Evolutionary conservation across 192 early-diverging fungal species (phyloP), one percentile per base, ranked within the genome.

Genomic region (Entomortierella lignicola): DNA sequence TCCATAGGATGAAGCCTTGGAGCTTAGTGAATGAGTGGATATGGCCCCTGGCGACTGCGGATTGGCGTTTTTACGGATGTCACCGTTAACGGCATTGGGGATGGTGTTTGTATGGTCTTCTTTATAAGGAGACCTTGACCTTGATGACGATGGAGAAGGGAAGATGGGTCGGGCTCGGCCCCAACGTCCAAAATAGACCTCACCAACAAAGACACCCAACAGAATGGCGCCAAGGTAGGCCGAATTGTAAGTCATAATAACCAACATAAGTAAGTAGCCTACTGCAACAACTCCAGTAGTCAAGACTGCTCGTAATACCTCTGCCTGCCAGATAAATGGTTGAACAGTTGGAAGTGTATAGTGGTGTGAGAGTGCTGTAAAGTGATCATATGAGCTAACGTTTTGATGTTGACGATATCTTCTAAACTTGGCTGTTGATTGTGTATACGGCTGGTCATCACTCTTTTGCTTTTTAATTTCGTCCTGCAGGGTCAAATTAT

Each of bases 171-270:
- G 74, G 13, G 50, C 74, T 13, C 74, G 74, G 3, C 60, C 66
- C 74, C 74, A 87, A 3, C 86, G 66, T 8, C 82, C 86, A 72
- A 87, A 87, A 8, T 75, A 72, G 39, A 87, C 63, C 48, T 87
- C 86, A 21, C 86, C 86, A 0, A 87, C 73, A 79, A 87, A 87
- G 25, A 85, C 64, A 11, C 86, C 86, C 8, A 41, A 59, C 12
- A 87, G 62, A 52, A 87, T 80, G 26, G 72, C 72, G 29, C 80
- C 71, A 52, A 87, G 75, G 55, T 84, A 87, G 27, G 81, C 86
- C 6, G 80, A 83, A 59, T 87, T 87, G 26, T 80, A 81, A 11
- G 84, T 87, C 86, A 87, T 87, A 34, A 87, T 79, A 1, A 83
- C 80, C 44, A 87, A 62, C 86, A 87, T 87, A 43, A 87, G 77